A percentile compares a stretch with the other conserved stretches of the same genome.
phyloP scores from a whole-genome alignment of 495 filamentous ascomycete species.

The Tuber magnatum region DNA sequence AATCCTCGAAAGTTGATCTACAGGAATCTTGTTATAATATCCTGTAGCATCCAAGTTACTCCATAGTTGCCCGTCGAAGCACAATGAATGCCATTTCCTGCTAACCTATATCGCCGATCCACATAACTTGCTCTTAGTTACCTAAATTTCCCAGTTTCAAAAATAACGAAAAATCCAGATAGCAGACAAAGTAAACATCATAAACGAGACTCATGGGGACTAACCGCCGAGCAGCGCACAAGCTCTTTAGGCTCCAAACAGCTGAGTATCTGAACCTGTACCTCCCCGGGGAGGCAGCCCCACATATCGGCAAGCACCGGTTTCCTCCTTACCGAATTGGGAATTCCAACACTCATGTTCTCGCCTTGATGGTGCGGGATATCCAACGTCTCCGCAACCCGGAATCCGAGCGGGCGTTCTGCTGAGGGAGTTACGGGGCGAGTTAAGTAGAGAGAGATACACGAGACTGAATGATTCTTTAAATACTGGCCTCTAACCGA shows the following conservation, averaged over 20 bases:
- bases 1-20: conserved; percentile 73
- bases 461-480: conserved; percentile 75
- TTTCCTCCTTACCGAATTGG: conserved; percentile 7
- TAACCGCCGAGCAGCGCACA: conserved; percentile 60
- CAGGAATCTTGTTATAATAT: conserved; percentile 81
- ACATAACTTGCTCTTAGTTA: conserved; percentile 7
- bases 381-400: conserved; percentile 46
- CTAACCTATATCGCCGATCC: conserved; percentile 49
- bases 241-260: conserved; percentile 76
- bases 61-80: conserved; percentile 95
- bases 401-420: conserved; percentile 14
- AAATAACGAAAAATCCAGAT: not conserved
- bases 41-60: conserved; percentile 70
- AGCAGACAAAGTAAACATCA: not conserved
- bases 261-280: conserved; percentile 68
- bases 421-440: conserved; percentile 50
- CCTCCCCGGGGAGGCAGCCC: conserved; percentile 48
- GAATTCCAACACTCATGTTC: conserved; percentile 14
- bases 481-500: conserved; percentile 54
- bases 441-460: conserved; percentile 64
- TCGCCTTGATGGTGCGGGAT: conserved; percentile 55
- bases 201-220: not conserved
- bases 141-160: not conserved
- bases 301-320: conserved; percentile 16
- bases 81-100: conserved; percentile 72